Evolutionary conservation across 2,329 filamentous ascomycete genomes (phyloP), one percentile per base, ranked within the genome.

Genomic region (Arthrinium phaeospermum): DNA sequence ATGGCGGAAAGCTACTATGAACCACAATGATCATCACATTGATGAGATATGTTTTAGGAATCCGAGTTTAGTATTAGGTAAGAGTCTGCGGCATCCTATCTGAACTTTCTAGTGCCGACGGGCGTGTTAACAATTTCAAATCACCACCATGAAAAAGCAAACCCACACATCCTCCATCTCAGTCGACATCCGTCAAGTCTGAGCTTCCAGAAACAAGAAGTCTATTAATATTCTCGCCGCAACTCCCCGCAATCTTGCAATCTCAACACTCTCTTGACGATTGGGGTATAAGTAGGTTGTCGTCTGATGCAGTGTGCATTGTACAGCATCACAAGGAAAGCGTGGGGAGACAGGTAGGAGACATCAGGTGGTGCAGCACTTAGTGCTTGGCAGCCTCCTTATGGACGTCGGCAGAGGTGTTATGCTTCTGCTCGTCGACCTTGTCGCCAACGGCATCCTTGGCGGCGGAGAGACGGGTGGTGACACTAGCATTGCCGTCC

Each of bases 401-500:
- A 78, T 81, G 77, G 74, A 81, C 75, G 3, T 80, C 77, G 70
- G 80, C 80, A 41, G 79, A 80, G 70, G 77, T 79, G 78, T 79
- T 78, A 75, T 81, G 70, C 79, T 80, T 80, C 78, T 78, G 75
- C 79, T 86, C 86, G 71, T 82, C 69, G 27, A 82, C 68, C 85
- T 87, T 87, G 83, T 87, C 85, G 47, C 81, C 78, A 0, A 84
- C 46, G 57, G 86, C 86, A 51, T 87, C 85, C 82, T 86, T 87
- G 76, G 85, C 83, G n/a, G 86, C 86, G 12, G 82, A 81, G 74
- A 83, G 82, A 74, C 86, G 90, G 80, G 87, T 90, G 79, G 83
- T 80, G 72, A 90, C 7, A 76, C 77, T 75, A 74, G 85, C 86
- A 79, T 91, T 83, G 81, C 77, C 81, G 80, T 90, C 89, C 87